A percentile compares a stretch with the other conserved stretches of the same genome.
These are phyloP conservation scores for Alternaria arbusti DNA, from an alignment of 2,329 filamentous ascomycete genomes.

Conservation along the genomic window DNA sequence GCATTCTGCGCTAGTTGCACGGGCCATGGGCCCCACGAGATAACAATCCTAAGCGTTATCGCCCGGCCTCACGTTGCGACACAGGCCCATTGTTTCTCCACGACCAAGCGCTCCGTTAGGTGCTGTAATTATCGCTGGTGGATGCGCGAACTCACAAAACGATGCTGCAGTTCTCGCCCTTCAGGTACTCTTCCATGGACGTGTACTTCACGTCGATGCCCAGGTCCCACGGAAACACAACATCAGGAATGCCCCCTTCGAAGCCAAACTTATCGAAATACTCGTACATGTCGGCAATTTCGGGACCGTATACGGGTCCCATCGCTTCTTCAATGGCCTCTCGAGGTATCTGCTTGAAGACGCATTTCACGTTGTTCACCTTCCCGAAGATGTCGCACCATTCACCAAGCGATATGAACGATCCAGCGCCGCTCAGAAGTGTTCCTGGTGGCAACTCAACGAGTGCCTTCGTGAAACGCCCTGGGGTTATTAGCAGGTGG, in stretches of 20 bases:
- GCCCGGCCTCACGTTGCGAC: background rate
- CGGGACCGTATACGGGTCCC: slow-evolving; percentile 28
- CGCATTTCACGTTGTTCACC: slow-evolving; percentile 22
- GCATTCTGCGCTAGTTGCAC: background rate
- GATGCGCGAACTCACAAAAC: slow-evolving; percentile 8
- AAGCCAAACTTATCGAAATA: slow-evolving; percentile 49
- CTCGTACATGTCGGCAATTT: slow-evolving; percentile 42
- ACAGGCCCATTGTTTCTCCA: background rate
- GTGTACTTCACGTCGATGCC: slow-evolving; percentile 25
- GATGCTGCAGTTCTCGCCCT: slow-evolving; percentile 30
- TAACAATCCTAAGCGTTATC: background rate
- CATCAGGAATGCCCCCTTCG: slow-evolving; percentile 41
- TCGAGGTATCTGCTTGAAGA: slow-evolving; percentile 20
- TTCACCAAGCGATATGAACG: slow-evolving; percentile 29
- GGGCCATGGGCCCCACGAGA: background rate
- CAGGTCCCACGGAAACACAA: slow-evolving; percentile 39
- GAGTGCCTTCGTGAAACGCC: slow-evolving; percentile 31
- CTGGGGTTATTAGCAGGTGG: slow-evolving; percentile 6
- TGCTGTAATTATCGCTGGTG: background rate
- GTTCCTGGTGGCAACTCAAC: slow-evolving; percentile 28
- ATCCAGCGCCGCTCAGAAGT: slow-evolving; percentile 33
- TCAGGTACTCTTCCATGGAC: slow-evolving; percentile 36
- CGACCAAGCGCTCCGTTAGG: background rate
- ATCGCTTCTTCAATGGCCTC: slow-evolving; percentile 29
- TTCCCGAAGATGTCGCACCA: slow-evolving; percentile 31